phyloP scores from a whole-genome alignment of 2,329 filamentous ascomycete species.

The Aureobasidium sp. region DNA sequence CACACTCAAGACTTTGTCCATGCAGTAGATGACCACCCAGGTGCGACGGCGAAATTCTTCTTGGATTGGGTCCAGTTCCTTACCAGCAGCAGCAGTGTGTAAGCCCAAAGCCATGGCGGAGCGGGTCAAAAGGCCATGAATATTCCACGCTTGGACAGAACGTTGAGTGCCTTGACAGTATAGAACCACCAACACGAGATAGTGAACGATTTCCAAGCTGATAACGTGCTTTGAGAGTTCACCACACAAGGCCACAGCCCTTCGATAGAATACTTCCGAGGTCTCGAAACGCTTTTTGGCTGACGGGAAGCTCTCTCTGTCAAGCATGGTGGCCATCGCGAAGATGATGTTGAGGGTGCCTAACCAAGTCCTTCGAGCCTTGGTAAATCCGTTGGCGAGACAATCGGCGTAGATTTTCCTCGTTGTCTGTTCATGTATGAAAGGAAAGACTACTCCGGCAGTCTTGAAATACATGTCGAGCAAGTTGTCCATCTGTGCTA shows the following conservation, averaged over 20 bases:
- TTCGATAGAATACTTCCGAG: slow-evolving; percentile 41
- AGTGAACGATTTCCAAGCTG: slow-evolving; percentile 33
- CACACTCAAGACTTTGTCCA: slow-evolving; percentile 41
- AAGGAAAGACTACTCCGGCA: slow-evolving; percentile 35
- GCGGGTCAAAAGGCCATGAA: slow-evolving; percentile 38
- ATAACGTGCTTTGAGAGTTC: slow-evolving; percentile 16
- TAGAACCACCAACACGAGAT: slow-evolving; percentile 42
- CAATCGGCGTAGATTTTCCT: slow-evolving; percentile 30
- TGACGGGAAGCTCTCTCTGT: slow-evolving; percentile 24
- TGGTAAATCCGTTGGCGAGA: slow-evolving; percentile 26
- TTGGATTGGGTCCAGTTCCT: slow-evolving; percentile 35
- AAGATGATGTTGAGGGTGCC: slow-evolving; percentile 46
- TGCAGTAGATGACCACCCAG: slow-evolving; percentile 37
- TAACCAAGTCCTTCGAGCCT: slow-evolving; percentile 43
- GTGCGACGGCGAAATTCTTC: slow-evolving; percentile 45
- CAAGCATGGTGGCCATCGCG: slow-evolving; percentile 39
- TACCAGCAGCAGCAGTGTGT: slow-evolving; percentile 37
- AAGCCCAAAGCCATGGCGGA: slow-evolving; percentile 46
- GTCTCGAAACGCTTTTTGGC: slow-evolving; percentile 32
- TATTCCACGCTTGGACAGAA: slow-evolving; percentile 48
- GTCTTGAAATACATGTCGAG: slow-evolving; percentile 33
- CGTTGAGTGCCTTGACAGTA: slow-evolving; percentile 50
- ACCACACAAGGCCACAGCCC: slow-evolving; percentile 40
- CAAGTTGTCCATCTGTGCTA: slow-evolving; percentile 25
- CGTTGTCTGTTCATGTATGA: slow-evolving; percentile 33